Evolutionary conservation across 2,329 filamentous ascomycete species (phyloP), one percentile per base, ranked within the genome.

Genomic region (Fusarium redolens): DNA sequence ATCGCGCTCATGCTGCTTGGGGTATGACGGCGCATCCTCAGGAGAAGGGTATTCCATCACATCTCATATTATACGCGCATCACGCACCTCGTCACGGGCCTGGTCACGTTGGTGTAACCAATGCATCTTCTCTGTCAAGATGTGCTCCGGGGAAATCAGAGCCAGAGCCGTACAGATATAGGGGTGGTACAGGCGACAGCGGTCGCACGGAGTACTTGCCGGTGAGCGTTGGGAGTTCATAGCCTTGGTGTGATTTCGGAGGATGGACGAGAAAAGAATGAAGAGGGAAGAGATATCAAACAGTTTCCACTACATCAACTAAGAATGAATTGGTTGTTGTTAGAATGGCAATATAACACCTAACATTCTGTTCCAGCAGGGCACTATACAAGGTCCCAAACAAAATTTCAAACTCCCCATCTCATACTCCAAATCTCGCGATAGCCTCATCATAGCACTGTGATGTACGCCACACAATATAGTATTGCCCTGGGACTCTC

Each of bases 31-130:
- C 66, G 51, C 43, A 31, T 65, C 48, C 45, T 57, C 44, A 63
- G 52, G 57, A 61, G 31, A 61, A 58, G 40, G 22, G 40, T 41
- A 31, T 50, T 45, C 22, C 47, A 63, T 66, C 68, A 64, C 35
- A 59, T 72, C 66, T 72, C 68, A 72, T 50, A 54, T 69, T 48
- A 20, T 11, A 50, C 50, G 30, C 55, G 41, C 41, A 72, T 60
- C 68, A 71, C 57, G 72, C 64, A 59, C 31, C 40, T 68, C 47
- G 56, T 73, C 67, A 71, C 67, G 48, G 38, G 67, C 66, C 41
- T 52, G 55, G 71, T 62, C 71, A 68, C 58, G 61, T 51, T 45
- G 31, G 68, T 74, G 68, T 74, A 69, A 74, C 71, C 35, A 30
- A 35, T 28, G 25, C 38, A 25, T 28, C 56, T 35, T 50, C 37